These are phyloP conservation scores for Stromatinia cepivora DNA, from an alignment of 2,329 filamentous ascomycete genomes.

Conservation along the genomic window DNA sequence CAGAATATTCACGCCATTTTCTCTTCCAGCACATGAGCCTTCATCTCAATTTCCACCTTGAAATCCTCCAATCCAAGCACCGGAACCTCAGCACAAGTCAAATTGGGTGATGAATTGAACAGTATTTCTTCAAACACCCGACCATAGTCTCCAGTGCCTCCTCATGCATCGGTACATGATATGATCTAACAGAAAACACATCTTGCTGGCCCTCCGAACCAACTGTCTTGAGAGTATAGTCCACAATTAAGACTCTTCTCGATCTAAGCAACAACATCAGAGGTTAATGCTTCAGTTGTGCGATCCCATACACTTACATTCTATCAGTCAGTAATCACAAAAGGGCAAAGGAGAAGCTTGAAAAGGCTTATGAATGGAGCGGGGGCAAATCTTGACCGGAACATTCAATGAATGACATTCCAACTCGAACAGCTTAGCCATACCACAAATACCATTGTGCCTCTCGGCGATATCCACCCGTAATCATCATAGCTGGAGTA, in stretches of 20 bases:
- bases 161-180: slow-evolving; percentile 46
- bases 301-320: slow-evolving; percentile 43
- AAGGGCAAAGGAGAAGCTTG: not conserved
- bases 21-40: slow-evolving; percentile 45
- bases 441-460: slow-evolving; percentile 38
- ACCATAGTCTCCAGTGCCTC: not conserved
- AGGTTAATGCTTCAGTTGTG: slow-evolving; percentile 31
- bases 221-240: slow-evolving; percentile 51
- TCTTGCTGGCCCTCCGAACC: slow-evolving; percentile 59
- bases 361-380: not conserved
- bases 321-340: not conserved
- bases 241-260: slow-evolving; percentile 55
- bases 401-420: slow-evolving; percentile 49
- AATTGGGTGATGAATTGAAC: slow-evolving; percentile 1
- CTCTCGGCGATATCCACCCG: not conserved
- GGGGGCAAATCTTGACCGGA: slow-evolving; percentile 47
- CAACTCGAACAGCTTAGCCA: slow-evolving; percentile 51
- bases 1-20: slow-evolving; percentile 2
- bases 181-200: slow-evolving; percentile 52
- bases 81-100: not conserved
- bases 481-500: not conserved
- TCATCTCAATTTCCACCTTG: slow-evolving; percentile 55
- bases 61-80: not conserved
- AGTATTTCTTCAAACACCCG: not conserved
- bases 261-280: slow-evolving; percentile 48